These are phyloP conservation scores for Vitis riparia DNA, from an alignment of 164 flowering plant species.

Conservation along the genomic window DNA sequence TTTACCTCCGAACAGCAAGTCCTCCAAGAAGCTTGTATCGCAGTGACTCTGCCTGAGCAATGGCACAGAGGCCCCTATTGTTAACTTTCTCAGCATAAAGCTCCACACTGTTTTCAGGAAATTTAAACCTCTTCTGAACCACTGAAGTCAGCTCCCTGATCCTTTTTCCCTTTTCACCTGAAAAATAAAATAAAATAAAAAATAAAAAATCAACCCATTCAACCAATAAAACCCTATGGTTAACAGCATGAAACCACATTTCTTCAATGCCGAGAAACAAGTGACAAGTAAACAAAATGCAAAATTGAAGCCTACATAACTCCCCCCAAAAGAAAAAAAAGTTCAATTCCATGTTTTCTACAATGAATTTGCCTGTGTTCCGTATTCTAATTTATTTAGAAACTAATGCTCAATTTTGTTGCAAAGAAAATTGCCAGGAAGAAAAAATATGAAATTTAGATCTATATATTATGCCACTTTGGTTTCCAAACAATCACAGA, in stretches of 20 bases:
- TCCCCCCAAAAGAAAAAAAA: neutral
- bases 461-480: neutral
- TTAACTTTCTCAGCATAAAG: conserved; percentile 19
- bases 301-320: too few relatives aligned
- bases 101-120: conserved; percentile 17
- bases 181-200: neutral
- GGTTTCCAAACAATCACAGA: neutral
- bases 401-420: too few relatives aligned
- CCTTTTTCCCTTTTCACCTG: conserved; percentile 19
- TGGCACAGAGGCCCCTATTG: conserved; percentile 16
- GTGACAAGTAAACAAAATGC: neutral
- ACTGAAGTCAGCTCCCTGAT: conserved; percentile 17
- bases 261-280: neutral
- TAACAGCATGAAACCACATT: neutral
- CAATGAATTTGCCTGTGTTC: too few relatives aligned
- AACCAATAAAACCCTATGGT: neutral
- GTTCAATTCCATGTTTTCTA: too few relatives aligned
- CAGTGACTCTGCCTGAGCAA: conserved; percentile 17
- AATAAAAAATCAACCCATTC: neutral
- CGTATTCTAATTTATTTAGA: too few relatives aligned
- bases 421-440: too few relatives aligned
- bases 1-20: conserved; percentile 15
- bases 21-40: conserved; percentile 19
- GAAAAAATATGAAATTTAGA: neutral
- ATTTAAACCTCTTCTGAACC: conserved; percentile 19